Conservation (phyloP, 2,329 filamentous ascomycete species). For the Gaeumannomyces tritici region DNA sequence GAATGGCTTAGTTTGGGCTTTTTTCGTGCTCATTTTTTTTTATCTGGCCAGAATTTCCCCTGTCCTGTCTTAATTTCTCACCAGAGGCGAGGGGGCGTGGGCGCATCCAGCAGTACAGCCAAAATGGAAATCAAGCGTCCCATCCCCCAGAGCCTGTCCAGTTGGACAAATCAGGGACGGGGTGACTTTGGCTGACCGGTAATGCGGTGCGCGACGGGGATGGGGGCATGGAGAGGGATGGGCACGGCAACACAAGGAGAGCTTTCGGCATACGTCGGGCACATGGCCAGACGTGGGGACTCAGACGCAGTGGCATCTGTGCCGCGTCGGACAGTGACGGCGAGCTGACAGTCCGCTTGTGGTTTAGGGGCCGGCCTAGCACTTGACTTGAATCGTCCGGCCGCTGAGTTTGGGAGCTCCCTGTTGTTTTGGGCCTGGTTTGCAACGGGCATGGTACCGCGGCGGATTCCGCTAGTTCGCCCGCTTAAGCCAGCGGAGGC, state of each 20-base stretch:
- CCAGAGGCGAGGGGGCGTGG: neutral
- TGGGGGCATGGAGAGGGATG: neutral
- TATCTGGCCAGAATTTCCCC: neutral
- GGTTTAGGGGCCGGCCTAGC: neutral
- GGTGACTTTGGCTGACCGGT: neutral
- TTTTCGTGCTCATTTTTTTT: neutral
- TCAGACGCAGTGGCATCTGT: neutral
- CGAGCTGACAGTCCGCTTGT: neutral
- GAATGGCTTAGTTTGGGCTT: neutral
- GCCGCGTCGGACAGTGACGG: neutral
- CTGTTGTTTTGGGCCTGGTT: neutral
- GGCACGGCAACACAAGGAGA: neutral
- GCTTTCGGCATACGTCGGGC: neutral
- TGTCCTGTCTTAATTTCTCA: neutral
- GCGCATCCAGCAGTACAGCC: neutral
- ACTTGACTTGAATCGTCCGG: neutral
- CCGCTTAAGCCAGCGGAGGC: too few relatives aligned
- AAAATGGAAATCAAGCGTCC: neutral
- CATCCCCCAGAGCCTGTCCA: neutral
- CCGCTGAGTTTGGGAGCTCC: neutral
- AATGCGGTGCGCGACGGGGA: conserved; percentile 1
- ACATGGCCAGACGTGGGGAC: neutral
- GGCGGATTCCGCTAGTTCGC: neutral
- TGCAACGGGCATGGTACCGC: neutral
- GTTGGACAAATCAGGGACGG: conserved; percentile 3